phyloP scores from a whole-genome alignment of 2,329 filamentous ascomycete genomes.

The Domatiomyces globalis region DNA sequence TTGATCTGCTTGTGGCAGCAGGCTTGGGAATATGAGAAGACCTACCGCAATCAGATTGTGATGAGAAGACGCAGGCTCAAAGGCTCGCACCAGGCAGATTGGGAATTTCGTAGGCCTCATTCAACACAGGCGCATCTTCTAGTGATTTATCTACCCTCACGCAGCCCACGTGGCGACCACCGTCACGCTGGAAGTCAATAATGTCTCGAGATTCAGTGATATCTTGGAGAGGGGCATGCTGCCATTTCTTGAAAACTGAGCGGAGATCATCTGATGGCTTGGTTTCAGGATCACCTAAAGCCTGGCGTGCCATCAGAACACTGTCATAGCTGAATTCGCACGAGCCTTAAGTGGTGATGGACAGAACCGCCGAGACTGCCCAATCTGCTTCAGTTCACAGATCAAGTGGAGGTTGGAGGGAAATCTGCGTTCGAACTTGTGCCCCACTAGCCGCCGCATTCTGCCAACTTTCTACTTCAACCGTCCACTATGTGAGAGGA shows the following conservation, averaged over 20 bases:
- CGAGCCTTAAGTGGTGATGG: no score
- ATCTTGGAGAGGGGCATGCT: constrained; percentile 42
- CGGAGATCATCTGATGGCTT: constrained; percentile 59
- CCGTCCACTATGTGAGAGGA: not conserved
- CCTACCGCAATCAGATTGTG: constrained; percentile 38
- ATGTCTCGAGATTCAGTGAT: constrained; percentile 26
- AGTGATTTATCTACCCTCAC: not conserved
- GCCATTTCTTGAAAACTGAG: constrained; percentile 59
- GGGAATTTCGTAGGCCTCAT: constrained; percentile 46
- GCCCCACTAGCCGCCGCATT: no score
- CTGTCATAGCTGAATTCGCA: not conserved
- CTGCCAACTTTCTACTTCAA: not conserved
- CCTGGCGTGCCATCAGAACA: not conserved
- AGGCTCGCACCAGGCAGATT: constrained; percentile 51
- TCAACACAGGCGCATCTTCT: not conserved
- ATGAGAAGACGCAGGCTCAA: not conserved
- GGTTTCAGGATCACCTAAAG: constrained; percentile 54
- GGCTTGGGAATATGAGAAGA: constrained; percentile 59
- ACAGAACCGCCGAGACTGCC: no score
- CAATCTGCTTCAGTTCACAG: no score
- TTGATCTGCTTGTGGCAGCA: constrained; percentile 60
- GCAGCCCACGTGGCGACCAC: not conserved
- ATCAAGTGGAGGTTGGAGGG: no score
- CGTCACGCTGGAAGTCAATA: not conserved
- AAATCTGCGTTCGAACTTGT: no score